Evolutionary conservation across 345 rosid species (phyloP), one percentile per base, ranked within the genome.

Genomic region (Aquilaria yunnanensis): DNA sequence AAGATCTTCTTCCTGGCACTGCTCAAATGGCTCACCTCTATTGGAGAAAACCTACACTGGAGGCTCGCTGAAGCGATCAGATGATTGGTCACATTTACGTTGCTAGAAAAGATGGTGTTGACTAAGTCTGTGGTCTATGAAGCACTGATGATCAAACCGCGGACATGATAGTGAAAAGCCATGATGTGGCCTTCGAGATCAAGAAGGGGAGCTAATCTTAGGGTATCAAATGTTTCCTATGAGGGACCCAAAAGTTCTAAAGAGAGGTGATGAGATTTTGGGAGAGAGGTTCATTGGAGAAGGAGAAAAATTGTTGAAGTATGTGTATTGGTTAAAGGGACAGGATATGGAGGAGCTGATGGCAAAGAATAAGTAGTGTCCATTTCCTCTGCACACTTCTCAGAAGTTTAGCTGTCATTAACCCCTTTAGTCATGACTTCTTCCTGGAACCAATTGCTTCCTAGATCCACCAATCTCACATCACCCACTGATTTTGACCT

Each of bases 291-390:
- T 82, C 59, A 67, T 75, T 0, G 78, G 80, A 53, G 73, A 56
- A 9, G 82, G 84, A 2, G 76, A 67, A 69, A 73, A 60, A 63
- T 51, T 79, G 14, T 43, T 79, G 78, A 77, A 67, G 72, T 74
- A 84, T 51, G 81, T 81, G 1, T 75, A 73, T 4, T 84, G 86
- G 89, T 81, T 86, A 0, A 84, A 81, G 10, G 89, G 79, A 6
- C 74, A 67, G 0, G 80, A 81, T 68, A 72, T 64, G 30, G 75
- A 61, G 11, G 67, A 62, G 57, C 77, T 80, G 14, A 75, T 78
- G 71, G 67, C 60, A 29, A 77, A 48, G 64, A 69, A 79, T 56
- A 84, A 84, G 77, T 81, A 77, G 56, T 84, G 86, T 41, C 23
- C 23, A 16, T 16, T 16, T 16, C 23, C 23, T 0, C 23, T 16